Conservation (phyloP, 495 filamentous ascomycete genomes). For the Penicillium soppii region DNA sequence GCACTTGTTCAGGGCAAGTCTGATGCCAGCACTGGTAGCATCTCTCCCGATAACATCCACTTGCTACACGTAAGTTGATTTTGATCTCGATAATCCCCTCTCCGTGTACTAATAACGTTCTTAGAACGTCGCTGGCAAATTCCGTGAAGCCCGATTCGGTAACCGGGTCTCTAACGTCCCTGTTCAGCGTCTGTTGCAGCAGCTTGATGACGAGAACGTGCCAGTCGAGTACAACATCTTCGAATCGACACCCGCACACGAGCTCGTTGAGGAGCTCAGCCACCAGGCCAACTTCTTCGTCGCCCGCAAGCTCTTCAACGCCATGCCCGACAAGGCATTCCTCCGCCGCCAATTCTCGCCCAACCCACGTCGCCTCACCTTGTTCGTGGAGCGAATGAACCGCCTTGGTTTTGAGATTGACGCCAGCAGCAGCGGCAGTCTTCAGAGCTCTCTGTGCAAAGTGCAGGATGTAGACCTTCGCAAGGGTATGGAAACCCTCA, state of each 20-base stretch:
- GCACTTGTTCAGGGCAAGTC: conserved; percentile 63
- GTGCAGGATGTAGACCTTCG: conserved; percentile 83
- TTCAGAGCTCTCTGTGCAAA: conserved; percentile 91
- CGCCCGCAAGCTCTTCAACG: conserved; percentile 75
- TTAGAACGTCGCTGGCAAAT: conserved; percentile 76
- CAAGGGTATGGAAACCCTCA: conserved; percentile 95
- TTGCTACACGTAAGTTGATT: conserved; percentile 64
- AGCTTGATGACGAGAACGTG: conserved; percentile 98
- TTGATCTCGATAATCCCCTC: neutral
- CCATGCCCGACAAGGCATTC: conserved; percentile 87
- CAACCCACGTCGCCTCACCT: conserved; percentile 82
- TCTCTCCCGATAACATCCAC: conserved; percentile 68
- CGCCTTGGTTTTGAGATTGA: conserved; percentile 87
- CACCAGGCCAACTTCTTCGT: conserved; percentile 88
- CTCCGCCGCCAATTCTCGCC: conserved; percentile 83
- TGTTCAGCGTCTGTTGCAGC: conserved; percentile 82
- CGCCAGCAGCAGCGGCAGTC: conserved; percentile 78
- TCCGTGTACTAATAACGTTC: conserved; percentile 1
- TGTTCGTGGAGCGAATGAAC: conserved; percentile 90
- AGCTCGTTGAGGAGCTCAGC: conserved; percentile 90
- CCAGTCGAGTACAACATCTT: conserved; percentile 96
- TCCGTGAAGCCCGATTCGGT: conserved; percentile 81
- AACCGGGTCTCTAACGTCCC: conserved; percentile 75
- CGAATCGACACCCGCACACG: conserved; percentile 82
- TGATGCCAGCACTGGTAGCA: conserved; percentile 56